Conservation (phyloP, 768 basidiomycete species). For the Boletus sp. region DNA sequence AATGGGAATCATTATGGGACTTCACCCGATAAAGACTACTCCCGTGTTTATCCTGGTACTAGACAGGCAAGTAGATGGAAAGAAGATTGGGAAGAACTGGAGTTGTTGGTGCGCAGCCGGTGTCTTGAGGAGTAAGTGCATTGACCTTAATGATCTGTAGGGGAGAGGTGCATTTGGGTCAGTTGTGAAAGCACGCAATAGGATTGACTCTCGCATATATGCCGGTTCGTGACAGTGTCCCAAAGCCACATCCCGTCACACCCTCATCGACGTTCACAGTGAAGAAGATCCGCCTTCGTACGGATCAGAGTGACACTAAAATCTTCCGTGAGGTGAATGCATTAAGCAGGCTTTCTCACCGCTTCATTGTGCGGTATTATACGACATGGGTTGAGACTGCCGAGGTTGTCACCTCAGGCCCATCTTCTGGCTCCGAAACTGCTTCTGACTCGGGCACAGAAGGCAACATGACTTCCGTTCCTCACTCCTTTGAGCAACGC, state of each 20-base stretch:
- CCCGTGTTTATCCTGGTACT: slow-evolving; percentile 36
- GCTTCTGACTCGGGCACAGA: slow-evolving; percentile 37
- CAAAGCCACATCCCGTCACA: not conserved
- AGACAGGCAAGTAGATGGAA: slow-evolving; percentile 78
- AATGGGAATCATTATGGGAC: slow-evolving; percentile 33
- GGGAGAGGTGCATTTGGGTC: slow-evolving; percentile 90
- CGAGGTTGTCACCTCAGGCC: slow-evolving; percentile 47
- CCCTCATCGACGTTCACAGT: slow-evolving; percentile 40
- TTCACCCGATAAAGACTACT: slow-evolving; percentile 69
- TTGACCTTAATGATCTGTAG: slow-evolving; percentile 33
- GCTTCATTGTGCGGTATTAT: slow-evolving; percentile 88
- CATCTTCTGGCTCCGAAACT: slow-evolving; percentile 45
- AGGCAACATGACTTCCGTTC: slow-evolving; percentile 56
- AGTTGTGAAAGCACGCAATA: slow-evolving; percentile 92
- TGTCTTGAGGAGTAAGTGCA: not conserved
- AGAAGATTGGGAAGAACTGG: slow-evolving; percentile 92
- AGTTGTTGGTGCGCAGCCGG: slow-evolving; percentile 55
- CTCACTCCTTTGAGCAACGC: slow-evolving; percentile 38
- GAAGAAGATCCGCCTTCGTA: slow-evolving; percentile 84
- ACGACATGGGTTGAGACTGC: slow-evolving; percentile 85
- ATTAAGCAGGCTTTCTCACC: slow-evolving; percentile 81
- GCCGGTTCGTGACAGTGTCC: slow-evolving; percentile 47
- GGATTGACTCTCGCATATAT: slow-evolving; percentile 81
- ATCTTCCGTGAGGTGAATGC: slow-evolving; percentile 91
- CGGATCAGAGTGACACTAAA: slow-evolving; percentile 75